Base-by-base conservation (phyloP, 768 basidiomycete species). In the Calocybe indica region DNA sequence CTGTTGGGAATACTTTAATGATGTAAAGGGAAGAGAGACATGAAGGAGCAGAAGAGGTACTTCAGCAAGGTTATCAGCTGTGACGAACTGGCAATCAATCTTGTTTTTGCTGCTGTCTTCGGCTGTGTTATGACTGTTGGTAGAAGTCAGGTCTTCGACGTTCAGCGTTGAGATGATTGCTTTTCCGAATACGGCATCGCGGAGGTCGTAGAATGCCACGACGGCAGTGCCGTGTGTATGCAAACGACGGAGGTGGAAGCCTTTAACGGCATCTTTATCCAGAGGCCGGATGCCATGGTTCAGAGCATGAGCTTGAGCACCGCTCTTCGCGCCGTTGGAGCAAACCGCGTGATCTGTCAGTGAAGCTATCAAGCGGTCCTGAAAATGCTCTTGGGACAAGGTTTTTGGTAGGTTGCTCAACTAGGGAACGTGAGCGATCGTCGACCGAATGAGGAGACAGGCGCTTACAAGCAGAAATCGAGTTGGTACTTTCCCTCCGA, bases 141-240 rank as follows among this genome's bases (percentile, higher is more conserved):
- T 52, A 5, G 61, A 61, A 42, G 70, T 50, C 1, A 58, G 52
- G 12, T 59, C 66, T 5, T 48, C 47, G 22, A 22, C 22, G 6
- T 62, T 54, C 14, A 58, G 63, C 12, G 51, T 50, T 6, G 68
- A 67, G 37, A 80, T 63, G n/a, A 72, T 53, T 8, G 54, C 57
- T 42, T 73, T 71, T 29, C 78, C 78, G 5, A 67, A 69, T 36
- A 67, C 67, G 2, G 82, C 76, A 42, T 81, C 66, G 43, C 82
- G 74, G 38, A 75, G 59, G 53, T 87, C 82, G 61, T 74, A 78
- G 53, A 85, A 85, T 6, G 80, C 75, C 13, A 83, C 51, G 50
- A 84, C 68, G 39, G 85, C 64, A 37, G 77, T 63, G 6, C 82
- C 82, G 34, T 76, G 67, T 7, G 69, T 68, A 42, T 69, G 66